Percentiles rank a stretch among this genome's conserved stretches.
Evolutionary conservation across 805 yeast species (phyloP).

Genomic region (Candida mattraensis): DNA sequence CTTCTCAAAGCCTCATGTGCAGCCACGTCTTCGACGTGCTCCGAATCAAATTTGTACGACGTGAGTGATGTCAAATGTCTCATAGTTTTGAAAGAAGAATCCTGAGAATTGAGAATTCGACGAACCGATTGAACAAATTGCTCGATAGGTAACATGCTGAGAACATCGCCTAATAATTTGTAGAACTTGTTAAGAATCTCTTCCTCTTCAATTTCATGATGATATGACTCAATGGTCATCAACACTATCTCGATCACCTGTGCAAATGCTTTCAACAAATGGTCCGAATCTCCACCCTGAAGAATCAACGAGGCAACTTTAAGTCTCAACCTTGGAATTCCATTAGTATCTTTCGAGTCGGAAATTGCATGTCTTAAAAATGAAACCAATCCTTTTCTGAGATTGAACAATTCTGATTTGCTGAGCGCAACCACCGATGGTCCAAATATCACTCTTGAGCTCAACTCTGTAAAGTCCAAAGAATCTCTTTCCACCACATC

Average conservation of each 20-base stretch:
- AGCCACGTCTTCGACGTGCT: constrained; percentile 49
- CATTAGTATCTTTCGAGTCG: constrained; percentile 39
- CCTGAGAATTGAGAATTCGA: constrained; percentile 37
- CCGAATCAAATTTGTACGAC: constrained; percentile 67
- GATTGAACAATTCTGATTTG: constrained; percentile 44
- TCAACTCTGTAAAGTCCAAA: constrained; percentile 38
- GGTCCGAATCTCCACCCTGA: constrained; percentile 24
- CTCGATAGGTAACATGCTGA: constrained; percentile 73
- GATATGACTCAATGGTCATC: constrained; percentile 38
- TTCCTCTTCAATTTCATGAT: constrained; percentile 26
- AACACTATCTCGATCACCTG: constrained; percentile 37
- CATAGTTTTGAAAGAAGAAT: constrained; percentile 48
- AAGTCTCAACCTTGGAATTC: constrained; percentile 44
- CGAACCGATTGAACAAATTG: constrained; percentile 65
- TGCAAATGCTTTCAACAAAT: constrained; percentile 27
- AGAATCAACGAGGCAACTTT: constrained; percentile 37
- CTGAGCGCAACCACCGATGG: constrained; percentile 54
- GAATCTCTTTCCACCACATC: constrained; percentile 39
- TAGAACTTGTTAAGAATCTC: constrained; percentile 46
- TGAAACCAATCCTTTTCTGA: constrained; percentile 52
- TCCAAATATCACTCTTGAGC: constrained; percentile 61
- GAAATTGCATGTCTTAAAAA: constrained; percentile 55
- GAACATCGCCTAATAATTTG: constrained; percentile 56
- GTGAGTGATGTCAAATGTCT: constrained; percentile 63
- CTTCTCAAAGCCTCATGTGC: constrained; percentile 52